phyloP scores from a whole-genome alignment of 179 eudicot species.

The Camellia oleifera region DNA sequence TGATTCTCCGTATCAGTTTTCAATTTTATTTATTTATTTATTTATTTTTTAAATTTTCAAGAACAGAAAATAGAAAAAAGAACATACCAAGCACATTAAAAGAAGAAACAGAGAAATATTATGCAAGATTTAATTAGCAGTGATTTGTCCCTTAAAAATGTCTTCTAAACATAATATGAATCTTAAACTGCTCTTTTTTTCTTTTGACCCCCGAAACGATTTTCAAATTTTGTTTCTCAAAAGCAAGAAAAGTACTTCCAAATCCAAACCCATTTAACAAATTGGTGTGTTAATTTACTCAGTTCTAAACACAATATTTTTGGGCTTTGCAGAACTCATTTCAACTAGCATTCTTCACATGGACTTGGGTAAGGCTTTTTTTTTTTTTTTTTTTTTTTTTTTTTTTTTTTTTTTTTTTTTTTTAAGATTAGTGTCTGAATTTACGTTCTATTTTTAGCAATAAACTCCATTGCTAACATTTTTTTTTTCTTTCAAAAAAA shows the following conservation, averaged over 20 bases:
- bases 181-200: too few relatives aligned
- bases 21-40: too few relatives aligned
- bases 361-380: conserved; percentile 35
- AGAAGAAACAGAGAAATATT: too few relatives aligned
- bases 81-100: too few relatives aligned
- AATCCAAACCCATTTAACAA: not conserved
- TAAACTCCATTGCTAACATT: not conserved
- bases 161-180: too few relatives aligned
- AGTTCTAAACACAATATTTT: not conserved
- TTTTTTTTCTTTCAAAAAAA: not conserved
- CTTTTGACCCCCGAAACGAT: too few relatives aligned
- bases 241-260: not conserved
- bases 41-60: too few relatives aligned
- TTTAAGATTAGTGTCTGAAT: not conserved
- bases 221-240: not conserved
- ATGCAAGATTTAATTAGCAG: too few relatives aligned
- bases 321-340: conserved; percentile 40
- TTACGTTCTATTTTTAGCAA: not conserved
- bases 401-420: not conserved
- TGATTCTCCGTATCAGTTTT: too few relatives aligned
- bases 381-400: not conserved
- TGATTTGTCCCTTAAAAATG: too few relatives aligned
- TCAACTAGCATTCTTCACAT: conserved; percentile 47
- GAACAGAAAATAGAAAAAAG: too few relatives aligned
- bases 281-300: not conserved